Evolutionary conservation across 176 grass and related monocot genomes (phyloP).

Genomic region (Panicum miliaceum): DNA sequence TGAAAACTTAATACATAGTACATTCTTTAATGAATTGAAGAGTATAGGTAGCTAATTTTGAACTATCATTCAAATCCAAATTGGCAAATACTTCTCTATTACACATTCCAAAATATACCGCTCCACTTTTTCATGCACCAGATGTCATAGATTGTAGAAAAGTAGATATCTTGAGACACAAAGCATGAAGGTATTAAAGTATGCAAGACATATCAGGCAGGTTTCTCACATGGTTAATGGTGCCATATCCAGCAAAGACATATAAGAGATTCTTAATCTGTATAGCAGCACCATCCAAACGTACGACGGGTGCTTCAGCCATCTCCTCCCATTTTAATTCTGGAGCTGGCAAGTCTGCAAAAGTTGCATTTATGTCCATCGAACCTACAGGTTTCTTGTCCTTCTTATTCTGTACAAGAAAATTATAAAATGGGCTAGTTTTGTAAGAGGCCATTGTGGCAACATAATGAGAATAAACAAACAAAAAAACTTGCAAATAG

Average conservation of each 20-base stretch:
- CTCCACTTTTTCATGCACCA: slow-evolving; percentile 6
- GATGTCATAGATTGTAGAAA: slow-evolving; percentile 8
- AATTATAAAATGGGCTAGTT: slow-evolving; percentile 21
- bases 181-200: slow-evolving; percentile 10
- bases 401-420: slow-evolving; percentile 53
- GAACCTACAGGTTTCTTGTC: slow-evolving; percentile 49
- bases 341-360: slow-evolving; percentile 79
- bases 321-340: slow-evolving; percentile 88
- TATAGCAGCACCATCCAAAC: slow-evolving; percentile 92
- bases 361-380: slow-evolving; percentile 78
- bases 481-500: neutral
- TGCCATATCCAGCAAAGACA: slow-evolving; percentile 99
- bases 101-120: neutral
- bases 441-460: neutral
- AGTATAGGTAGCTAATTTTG: neutral
- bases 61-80: slow-evolving; percentile 3
- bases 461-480: slow-evolving; percentile 33
- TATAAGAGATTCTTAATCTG: slow-evolving; percentile 91
- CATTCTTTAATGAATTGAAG: slow-evolving; percentile 2
- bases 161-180: slow-evolving; percentile 22
- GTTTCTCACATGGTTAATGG: slow-evolving; percentile 84
- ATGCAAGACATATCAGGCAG: slow-evolving; percentile 16
- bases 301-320: slow-evolving; percentile 81
- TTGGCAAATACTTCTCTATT: neutral
- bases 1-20: neutral